phyloP scores from a whole-genome alignment of 2,329 filamentous ascomycete genomes.

The Tricladium varicosporioides region DNA sequence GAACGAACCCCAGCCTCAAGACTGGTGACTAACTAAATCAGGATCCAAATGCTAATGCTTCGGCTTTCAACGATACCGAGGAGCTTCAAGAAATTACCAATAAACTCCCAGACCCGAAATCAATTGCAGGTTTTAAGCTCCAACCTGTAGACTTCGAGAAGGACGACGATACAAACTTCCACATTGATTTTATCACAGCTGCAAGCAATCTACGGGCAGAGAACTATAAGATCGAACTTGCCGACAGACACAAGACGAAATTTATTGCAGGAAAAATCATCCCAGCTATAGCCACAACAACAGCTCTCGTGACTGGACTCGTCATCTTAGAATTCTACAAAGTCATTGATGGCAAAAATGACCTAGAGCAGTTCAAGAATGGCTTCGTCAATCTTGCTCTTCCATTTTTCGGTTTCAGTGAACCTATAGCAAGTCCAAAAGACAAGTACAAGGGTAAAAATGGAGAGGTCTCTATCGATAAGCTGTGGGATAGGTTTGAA shows the following conservation, averaged over 20 bases:
- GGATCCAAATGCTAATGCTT: slow-evolving; percentile 72
- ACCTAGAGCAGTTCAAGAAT: slow-evolving; percentile 99
- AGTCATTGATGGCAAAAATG: slow-evolving; percentile 91
- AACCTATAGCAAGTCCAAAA: slow-evolving; percentile 92
- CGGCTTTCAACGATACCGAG: slow-evolving; percentile 66
- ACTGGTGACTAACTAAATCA: slow-evolving; percentile 25
- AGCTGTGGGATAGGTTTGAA: slow-evolving; percentile 98
- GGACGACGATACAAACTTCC: slow-evolving; percentile 95
- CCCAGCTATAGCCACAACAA: slow-evolving; percentile 95
- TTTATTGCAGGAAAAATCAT: slow-evolving; percentile 99
- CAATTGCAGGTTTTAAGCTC: slow-evolving; percentile 83
- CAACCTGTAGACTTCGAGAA: slow-evolving; percentile 96
- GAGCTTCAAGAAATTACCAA: slow-evolving; percentile 71
- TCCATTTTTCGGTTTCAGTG: slow-evolving; percentile 97
- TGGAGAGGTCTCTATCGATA: slow-evolving; percentile 82
- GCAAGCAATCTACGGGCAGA: slow-evolving; percentile 94
- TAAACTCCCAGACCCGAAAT: slow-evolving; percentile 74
- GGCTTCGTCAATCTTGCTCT: slow-evolving; percentile 95
- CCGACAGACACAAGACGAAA: slow-evolving; percentile 97
- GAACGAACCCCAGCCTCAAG: no score
- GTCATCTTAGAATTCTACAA: slow-evolving; percentile 95
- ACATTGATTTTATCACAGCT: slow-evolving; percentile 98
- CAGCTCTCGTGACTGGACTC: slow-evolving; percentile 89
- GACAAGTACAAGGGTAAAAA: slow-evolving; percentile 79
- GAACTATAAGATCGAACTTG: slow-evolving; percentile 94